Evolutionary conservation across 108 stramenopile genomes (phyloP).

Genomic region (Stephanodiscus minutulus): DNA sequence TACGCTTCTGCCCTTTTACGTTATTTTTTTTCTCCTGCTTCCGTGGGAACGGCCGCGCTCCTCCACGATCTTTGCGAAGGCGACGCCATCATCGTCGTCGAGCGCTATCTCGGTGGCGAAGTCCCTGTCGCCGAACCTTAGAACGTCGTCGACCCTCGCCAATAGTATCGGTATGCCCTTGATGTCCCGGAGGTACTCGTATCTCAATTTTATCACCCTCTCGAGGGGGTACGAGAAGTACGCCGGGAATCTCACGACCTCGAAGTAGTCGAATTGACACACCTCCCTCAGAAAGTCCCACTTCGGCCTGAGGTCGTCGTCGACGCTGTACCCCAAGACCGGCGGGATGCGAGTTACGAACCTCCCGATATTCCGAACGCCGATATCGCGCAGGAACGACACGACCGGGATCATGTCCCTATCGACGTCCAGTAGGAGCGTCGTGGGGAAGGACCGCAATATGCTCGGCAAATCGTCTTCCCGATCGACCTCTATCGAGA

Average conservation of each 20-base stretch:
- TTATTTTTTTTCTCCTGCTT: background rate
- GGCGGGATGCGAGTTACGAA: constrained; percentile 76
- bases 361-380: constrained; percentile 67
- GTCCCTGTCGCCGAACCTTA: constrained; percentile 76
- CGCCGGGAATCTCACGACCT: constrained; percentile 71
- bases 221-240: constrained; percentile 87
- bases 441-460: constrained; percentile 70
- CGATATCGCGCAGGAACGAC: constrained; percentile 59
- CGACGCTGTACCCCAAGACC: constrained; percentile 76
- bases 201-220: constrained; percentile 67
- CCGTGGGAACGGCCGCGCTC: constrained; percentile 23
- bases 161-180: constrained; percentile 60
- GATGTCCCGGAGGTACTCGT: constrained; percentile 60
- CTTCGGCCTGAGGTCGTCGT: constrained; percentile 73
- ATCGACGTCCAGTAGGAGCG: constrained; percentile 61
- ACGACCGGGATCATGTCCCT: constrained; percentile 68
- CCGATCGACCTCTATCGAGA: constrained; percentile 53
- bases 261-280: constrained; percentile 62
- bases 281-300: constrained; percentile 70
- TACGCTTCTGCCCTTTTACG: too few relatives aligned
- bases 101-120: constrained; percentile 68
- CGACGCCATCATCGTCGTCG: constrained; percentile 63
- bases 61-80: constrained; percentile 52
- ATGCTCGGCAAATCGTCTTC: constrained; percentile 57
- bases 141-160: constrained; percentile 61